A percentile compares a stretch with the other conserved stretches of the same genome.
Conservation (phyloP, 129 eudicot species). For the Helianthus annuus region DNA sequence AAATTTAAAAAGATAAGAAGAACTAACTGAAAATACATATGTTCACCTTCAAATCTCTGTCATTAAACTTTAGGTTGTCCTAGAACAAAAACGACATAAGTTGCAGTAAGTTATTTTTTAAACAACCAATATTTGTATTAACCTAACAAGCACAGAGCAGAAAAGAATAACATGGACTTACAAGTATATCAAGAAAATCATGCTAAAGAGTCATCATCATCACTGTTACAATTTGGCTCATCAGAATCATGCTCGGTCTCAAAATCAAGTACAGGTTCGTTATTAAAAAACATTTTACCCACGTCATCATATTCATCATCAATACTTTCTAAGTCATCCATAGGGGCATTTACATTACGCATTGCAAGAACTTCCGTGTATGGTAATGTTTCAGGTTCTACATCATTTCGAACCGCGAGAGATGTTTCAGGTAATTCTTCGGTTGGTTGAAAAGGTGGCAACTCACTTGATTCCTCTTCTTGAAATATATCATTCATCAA, state of each 20-base stretch:
- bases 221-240: not conserved
- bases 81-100: too few species aligned
- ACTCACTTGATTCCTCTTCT: slow-evolving; percentile 11
- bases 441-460: slow-evolving; percentile 13
- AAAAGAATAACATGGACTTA: too few species aligned
- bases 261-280: not conserved
- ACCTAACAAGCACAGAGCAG: too few species aligned
- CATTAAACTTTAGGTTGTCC: too few species aligned
- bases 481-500: slow-evolving; percentile 11
- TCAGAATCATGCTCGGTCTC: not conserved
- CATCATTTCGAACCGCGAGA: not conserved
- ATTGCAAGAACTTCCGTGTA: not conserved
- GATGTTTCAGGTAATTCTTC: slow-evolving; percentile 10
- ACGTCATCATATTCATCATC: not conserved
- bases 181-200: too few species aligned
- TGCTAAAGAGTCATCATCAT: too few species aligned
- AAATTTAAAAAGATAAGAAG: too few species aligned
- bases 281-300: not conserved
- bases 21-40: too few species aligned
- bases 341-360: not conserved
- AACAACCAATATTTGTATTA: too few species aligned
- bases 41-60: too few species aligned
- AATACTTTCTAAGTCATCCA: not conserved
- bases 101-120: too few species aligned
- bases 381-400: slow-evolving; percentile 11